Base-by-base conservation (phyloP, 169 alveolate species). In the Eimeria brunetti region DNA sequence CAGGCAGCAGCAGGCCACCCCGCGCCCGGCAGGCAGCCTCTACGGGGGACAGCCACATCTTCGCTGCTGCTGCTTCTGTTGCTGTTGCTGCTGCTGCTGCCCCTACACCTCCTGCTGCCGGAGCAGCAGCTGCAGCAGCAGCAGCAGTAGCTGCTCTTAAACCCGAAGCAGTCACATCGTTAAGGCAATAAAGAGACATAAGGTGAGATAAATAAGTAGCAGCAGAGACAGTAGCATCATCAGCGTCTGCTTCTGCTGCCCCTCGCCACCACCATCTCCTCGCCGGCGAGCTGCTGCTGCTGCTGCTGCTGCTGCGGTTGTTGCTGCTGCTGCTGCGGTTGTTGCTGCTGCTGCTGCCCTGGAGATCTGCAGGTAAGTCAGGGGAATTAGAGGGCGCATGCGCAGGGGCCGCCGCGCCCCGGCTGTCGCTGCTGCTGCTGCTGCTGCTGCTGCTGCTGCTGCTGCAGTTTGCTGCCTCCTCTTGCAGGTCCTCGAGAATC, bases 221-320 rank as follows among this genome's bases (percentile, higher is more conserved):
- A 41, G 67, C 92, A 36, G 76, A 60, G 62, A 85, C 92, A 38
- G 81, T 60, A 18, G 49, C 60, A 46, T 85, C 92, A 24, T 22
- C 24, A 14, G 46, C 60, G 41, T 85, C 92, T 36, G 75, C 92
- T 44, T 85, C 62, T 18, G n/a, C 76, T 36, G 92, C 69, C 20
- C 92, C 92, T 11, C 76, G 81, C 92, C 92, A 85, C 92, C 92
- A 85, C 92, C 92, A 85, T 33, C 80, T 56, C 56, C 51, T 62
- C 60, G 46, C 81, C 44, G 80, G 81, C 11, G 92, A 36, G 75
- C 41, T 2, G 41, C 80, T 38, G 76, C 92, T 58, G 92, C 80
- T 85, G 92, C 62, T 8, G 60, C 62, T 85, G 85, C 85, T 36
- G 85, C 53, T 75, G 51, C 85, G n/a, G 24, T 27, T 75, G 58